Evolutionary conservation across 1,284 basidiomycete genomes (phyloP).

Genomic region (Xerocomus nothofagi): DNA sequence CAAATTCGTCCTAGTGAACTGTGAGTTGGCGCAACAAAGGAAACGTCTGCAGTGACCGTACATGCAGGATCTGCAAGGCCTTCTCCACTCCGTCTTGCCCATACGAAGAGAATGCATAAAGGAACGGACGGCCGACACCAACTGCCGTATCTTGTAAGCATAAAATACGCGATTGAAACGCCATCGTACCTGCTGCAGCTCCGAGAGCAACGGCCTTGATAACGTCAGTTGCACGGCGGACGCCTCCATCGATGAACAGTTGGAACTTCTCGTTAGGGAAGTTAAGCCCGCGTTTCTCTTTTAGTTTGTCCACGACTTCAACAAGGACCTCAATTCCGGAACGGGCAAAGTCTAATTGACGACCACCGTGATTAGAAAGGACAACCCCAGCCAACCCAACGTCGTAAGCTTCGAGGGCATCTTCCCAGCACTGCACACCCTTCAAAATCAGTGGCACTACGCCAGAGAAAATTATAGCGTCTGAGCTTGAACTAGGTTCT

Average conservation of each 20-base stretch:
- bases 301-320: slow-evolving; percentile 80
- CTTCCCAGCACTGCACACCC: slow-evolving; percentile 94
- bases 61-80: slow-evolving; percentile 76
- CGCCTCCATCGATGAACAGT: slow-evolving; percentile 91
- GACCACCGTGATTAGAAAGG: slow-evolving; percentile 89
- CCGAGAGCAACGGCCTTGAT: slow-evolving; percentile 92
- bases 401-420: slow-evolving; percentile 88
- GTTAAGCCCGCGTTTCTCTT: slow-evolving; percentile 58
- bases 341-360: slow-evolving; percentile 89
- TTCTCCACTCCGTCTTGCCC: slow-evolving; percentile 81
- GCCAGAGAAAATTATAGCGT: neutral
- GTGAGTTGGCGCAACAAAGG: slow-evolving; percentile 8
- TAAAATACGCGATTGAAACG: neutral
- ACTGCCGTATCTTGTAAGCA: slow-evolving; percentile 39
- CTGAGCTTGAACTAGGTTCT: neutral
- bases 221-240: slow-evolving; percentile 88
- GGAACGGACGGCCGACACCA: slow-evolving; percentile 80
- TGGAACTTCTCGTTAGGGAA: slow-evolving; percentile 75
- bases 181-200: slow-evolving; percentile 71
- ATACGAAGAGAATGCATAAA: slow-evolving; percentile 89
- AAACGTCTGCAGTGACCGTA: slow-evolving; percentile 35
- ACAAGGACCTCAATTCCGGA: slow-evolving; percentile 90
- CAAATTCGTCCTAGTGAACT: slow-evolving; percentile 78
- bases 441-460: slow-evolving; percentile 90
- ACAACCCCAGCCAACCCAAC: slow-evolving; percentile 81